A percentile compares a stretch with the other conserved stretches of the same genome.
Evolutionary conservation across 768 basidiomycete species (phyloP).

Genomic region (Lanmaoa rubissima): DNA sequence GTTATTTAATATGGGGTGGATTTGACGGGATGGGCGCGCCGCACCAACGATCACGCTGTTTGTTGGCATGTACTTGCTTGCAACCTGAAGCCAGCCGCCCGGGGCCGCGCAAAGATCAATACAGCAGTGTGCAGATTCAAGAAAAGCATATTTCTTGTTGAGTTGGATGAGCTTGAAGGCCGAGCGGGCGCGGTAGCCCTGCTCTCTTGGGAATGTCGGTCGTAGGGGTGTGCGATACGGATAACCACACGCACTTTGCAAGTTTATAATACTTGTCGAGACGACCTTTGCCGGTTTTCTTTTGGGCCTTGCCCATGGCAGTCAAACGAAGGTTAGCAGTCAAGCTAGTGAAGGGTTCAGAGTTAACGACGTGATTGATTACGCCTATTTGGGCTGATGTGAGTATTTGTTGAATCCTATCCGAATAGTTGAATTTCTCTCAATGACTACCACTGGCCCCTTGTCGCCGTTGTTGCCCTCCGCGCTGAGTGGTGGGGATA

Average conservation of each 20-base stretch:
- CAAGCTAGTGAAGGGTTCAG: neutral
- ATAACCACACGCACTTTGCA: conserved; percentile 58
- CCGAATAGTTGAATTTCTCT: neutral
- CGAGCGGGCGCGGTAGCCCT: conserved; percentile 98
- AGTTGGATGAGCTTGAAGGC: conserved; percentile 99
- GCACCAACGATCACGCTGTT: conserved; percentile 89
- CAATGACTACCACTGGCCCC: conserved; percentile 23
- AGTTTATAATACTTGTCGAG: conserved; percentile 97
- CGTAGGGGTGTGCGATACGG: conserved; percentile 1
- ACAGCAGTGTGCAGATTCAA: conserved; percentile 85
- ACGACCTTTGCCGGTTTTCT: conserved; percentile 95
- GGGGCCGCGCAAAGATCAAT: conserved; percentile 99
- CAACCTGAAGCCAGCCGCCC: conserved; percentile 98
- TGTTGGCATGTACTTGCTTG: conserved; percentile 94
- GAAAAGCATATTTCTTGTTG: conserved; percentile 95
- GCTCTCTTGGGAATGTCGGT: conserved; percentile 62
- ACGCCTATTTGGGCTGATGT: conserved; percentile 11
- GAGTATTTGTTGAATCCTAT: neutral
- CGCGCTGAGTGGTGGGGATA: conserved; percentile 1
- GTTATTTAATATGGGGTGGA: conserved; percentile 6
- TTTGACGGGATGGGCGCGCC: conserved; percentile 23
- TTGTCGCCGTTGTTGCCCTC: conserved; percentile 31
- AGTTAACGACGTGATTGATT: conserved; percentile 7
- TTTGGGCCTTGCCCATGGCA: conserved; percentile 75
- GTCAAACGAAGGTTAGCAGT: neutral